Percentiles rank a stretch among this genome's conserved stretches.
phyloP scores from a whole-genome alignment of 1,284 basidiomycete genomes.

The Porogramme epimiltina region DNA sequence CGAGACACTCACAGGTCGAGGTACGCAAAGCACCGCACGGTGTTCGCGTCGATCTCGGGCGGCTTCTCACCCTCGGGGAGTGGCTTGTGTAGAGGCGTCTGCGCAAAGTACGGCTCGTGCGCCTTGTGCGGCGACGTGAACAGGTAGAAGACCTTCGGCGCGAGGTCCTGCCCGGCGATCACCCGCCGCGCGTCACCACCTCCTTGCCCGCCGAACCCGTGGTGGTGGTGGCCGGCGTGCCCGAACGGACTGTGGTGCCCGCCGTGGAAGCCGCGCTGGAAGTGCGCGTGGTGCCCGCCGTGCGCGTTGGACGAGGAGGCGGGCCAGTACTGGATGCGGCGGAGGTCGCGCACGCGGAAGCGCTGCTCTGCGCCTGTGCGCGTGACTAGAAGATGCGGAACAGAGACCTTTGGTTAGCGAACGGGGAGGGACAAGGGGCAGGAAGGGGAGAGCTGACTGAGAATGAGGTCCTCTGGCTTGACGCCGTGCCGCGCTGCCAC shows the following conservation, averaged over 20 bases:
- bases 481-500: constrained; percentile 38
- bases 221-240: constrained; percentile 5
- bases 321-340: constrained; percentile 13
- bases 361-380: constrained; percentile 27
- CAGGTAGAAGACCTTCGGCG: constrained; percentile 26
- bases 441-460: constrained; percentile 35
- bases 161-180: constrained; percentile 18
- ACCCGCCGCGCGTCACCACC: constrained; percentile 1
- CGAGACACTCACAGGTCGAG: constrained; percentile 19
- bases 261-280: neutral
- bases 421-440: neutral
- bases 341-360: constrained; percentile 23
- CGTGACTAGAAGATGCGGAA: constrained; percentile 21
- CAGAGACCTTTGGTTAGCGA: neutral
- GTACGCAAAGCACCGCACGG: constrained; percentile 18
- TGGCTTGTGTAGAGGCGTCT: constrained; percentile 22
- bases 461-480: constrained; percentile 44
- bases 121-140: constrained; percentile 26
- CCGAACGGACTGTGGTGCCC: too few species aligned
- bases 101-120: constrained; percentile 24
- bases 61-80: constrained; percentile 11
- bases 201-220: constrained; percentile 4
- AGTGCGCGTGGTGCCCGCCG: neutral
- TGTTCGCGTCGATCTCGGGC: constrained; percentile 12
- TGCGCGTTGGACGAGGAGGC: neutral